Conservation (phyloP, 2,329 filamentous ascomycete species). For the Phaeophleospora eucalypticola region DNA sequence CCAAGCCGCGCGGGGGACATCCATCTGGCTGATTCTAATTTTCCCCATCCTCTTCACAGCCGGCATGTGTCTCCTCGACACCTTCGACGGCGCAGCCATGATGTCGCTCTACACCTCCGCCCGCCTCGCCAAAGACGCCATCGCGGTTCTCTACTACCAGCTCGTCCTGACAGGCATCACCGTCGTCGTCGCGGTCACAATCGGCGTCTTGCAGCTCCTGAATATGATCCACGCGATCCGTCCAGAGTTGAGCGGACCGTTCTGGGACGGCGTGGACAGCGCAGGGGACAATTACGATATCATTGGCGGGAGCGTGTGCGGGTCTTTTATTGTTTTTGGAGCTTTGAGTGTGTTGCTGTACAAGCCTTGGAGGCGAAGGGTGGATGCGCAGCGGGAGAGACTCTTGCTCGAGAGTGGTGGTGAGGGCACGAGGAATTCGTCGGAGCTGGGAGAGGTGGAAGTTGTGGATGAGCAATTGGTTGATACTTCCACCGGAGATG, state of each 20-base stretch:
- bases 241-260: conserved; percentile 66
- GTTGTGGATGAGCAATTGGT: conserved; percentile 11
- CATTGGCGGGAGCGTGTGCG: conserved; percentile 82
- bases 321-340: conserved; percentile 74
- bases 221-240: conserved; percentile 69
- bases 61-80: conserved; percentile 94
- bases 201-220: conserved; percentile 79
- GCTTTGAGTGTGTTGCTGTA: conserved; percentile 70
- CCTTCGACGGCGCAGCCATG: conserved; percentile 89
- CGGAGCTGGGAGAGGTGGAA: conserved; percentile 9
- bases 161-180: conserved; percentile 81
- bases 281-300: conserved; percentile 80
- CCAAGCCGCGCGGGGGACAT: conserved; percentile 78
- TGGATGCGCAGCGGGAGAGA: conserved; percentile 39
- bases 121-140: conserved; percentile 69
- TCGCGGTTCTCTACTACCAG: conserved; percentile 94
- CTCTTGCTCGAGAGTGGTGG: too few species aligned
- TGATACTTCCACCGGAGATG: conserved; percentile 7
- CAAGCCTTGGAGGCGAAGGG: conserved; percentile 67
- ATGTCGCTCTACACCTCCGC: conserved; percentile 85
- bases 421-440: conserved; percentile 2
- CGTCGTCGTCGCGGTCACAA: conserved; percentile 76
- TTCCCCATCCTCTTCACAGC: conserved; percentile 89
- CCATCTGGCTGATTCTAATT: conserved; percentile 89
- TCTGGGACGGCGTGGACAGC: conserved; percentile 82